Percentiles rank a stretch among this genome's conserved stretches.
Evolutionary conservation across 805 yeast species (phyloP).

Genomic region (Yamadazyma philogaea): DNA sequence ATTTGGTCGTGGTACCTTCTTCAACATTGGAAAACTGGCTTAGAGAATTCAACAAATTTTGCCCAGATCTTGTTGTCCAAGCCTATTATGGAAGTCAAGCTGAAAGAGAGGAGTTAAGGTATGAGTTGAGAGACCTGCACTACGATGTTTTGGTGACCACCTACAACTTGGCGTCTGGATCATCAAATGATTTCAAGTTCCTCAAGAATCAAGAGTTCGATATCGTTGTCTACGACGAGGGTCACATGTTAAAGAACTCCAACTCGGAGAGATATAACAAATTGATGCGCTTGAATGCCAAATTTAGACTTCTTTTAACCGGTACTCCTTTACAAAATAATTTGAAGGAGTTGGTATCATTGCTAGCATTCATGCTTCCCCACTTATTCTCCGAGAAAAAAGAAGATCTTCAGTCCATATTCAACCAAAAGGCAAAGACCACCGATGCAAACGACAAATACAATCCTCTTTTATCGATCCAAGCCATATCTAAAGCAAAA

Average conservation of each 20-base stretch:
- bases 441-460: conserved; percentile 44
- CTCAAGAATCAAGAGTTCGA: conserved; percentile 73
- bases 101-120: conserved; percentile 83
- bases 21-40: conserved; percentile 98
- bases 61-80: conserved; percentile 77
- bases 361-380: conserved; percentile 89
- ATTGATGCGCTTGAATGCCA: conserved; percentile 77
- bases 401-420: conserved; percentile 77
- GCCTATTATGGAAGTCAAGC: conserved; percentile 89
- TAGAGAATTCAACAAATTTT: conserved; percentile 85
- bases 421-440: conserved; percentile 83
- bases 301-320: conserved; percentile 82
- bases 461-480: conserved; percentile 82
- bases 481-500: conserved; percentile 89
- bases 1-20: conserved; percentile 91
- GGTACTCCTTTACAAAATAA: conserved; percentile 98
- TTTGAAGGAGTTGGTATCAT: conserved; percentile 81
- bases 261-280: conserved; percentile 81
- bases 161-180: conserved; percentile 85
- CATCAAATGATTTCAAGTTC: conserved; percentile 76
- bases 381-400: conserved; percentile 72
- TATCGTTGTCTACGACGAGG: conserved; percentile 93
- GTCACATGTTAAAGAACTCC: conserved; percentile 93
- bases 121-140: conserved; percentile 52
- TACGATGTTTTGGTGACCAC: conserved; percentile 94